phyloP scores from a whole-genome alignment of 2,329 filamentous ascomycete genomes.

The Amylocarpus encephaloides region DNA sequence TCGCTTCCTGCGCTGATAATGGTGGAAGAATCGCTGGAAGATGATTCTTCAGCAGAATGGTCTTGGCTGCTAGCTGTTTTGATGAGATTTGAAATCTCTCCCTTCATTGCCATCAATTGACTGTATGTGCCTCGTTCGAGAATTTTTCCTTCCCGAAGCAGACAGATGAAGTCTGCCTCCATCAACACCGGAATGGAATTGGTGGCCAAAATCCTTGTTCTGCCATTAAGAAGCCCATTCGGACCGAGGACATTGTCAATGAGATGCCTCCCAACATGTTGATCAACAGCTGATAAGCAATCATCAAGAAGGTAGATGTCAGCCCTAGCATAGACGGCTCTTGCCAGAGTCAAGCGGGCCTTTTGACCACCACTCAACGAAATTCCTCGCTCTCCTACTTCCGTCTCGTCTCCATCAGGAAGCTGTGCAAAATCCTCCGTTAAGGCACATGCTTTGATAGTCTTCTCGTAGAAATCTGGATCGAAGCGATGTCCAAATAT shows the following conservation, averaged over 20 bases:
- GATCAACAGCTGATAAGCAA: slow-evolving; percentile 93
- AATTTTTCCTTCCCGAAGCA: slow-evolving; percentile 77
- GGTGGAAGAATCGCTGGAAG: slow-evolving; percentile 50
- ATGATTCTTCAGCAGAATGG: slow-evolving; percentile 34
- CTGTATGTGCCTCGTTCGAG: slow-evolving; percentile 85
- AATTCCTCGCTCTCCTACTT: slow-evolving; percentile 94
- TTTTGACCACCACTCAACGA: slow-evolving; percentile 95
- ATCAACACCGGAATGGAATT: slow-evolving; percentile 89
- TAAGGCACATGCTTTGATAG: slow-evolving; percentile 84
- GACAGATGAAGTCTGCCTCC: slow-evolving; percentile 81
- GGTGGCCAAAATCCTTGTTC: slow-evolving; percentile 88
- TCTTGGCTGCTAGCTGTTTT: slow-evolving; percentile 63
- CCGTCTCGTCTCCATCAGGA: slow-evolving; percentile 92
- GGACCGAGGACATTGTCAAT: slow-evolving; percentile 90
- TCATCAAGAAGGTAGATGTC: slow-evolving; percentile 95
- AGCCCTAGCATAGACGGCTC: slow-evolving; percentile 93
- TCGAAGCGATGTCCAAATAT: slow-evolving; percentile 94
- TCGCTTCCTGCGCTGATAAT: slow-evolving; percentile 45
- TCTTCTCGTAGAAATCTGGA: slow-evolving; percentile 87
- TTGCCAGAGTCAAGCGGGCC: slow-evolving; percentile 81
- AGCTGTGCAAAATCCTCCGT: slow-evolving; percentile 85
- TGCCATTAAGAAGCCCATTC: slow-evolving; percentile 72
- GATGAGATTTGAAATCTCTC: slow-evolving; percentile 78
- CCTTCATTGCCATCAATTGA: slow-evolving; percentile 89
- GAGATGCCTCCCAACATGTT: slow-evolving; percentile 90